Base-by-base conservation (phyloP, 2,329 filamentous ascomycete species). In the Akanthomyces muscarius region DNA sequence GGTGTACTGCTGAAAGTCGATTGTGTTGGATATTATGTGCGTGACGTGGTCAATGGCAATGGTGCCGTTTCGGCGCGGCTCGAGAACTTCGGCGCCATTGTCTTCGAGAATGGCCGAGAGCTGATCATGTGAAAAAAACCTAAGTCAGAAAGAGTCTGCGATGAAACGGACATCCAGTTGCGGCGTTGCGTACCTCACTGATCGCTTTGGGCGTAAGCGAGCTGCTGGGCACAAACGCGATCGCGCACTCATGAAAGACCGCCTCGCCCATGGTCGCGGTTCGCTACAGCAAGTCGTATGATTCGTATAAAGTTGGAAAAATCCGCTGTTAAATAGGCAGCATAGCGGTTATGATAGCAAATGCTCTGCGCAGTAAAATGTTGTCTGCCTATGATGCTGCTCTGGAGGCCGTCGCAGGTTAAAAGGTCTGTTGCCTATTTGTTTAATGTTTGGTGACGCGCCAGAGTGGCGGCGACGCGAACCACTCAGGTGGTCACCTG, bases 1-100 rank as follows among this genome's bases (percentile, higher is more conserved):
- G 65, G 85, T 81, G 73, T 95, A 98, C 70, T 94, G 87, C n/a
- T 91, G 88, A 69, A 99, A 99, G 73, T 99, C 92, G 75, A 92
- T 90, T 1, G 90, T 94, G 64, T 88, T 86, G 63, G 93, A 80
- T 55, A 87, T 71, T 65, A 87, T 82, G 69, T 86, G 84, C 25
- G 83, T 84, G 56, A 80, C 78, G 62, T 79, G 69, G 56, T 77
- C 71, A 33, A 86, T 77, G 1, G 76, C 75, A 16, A 85, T 72
- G 16, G 77, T 76, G 68, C 81, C 82, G 67, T 84, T 76, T 64
- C 78, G 75, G 64, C 77, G 75, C 14, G 78, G 78, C 52, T 81
- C 75, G 65, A 82, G 72, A 2, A 85, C 75, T 41, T 76, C 70
- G 62, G 80, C 84, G 67, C 83, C 84, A 76, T 84, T 79, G 14